Evolutionary conservation across 306 rosid species (phyloP).

Genomic region (Citrullus mucosospermus): DNA sequence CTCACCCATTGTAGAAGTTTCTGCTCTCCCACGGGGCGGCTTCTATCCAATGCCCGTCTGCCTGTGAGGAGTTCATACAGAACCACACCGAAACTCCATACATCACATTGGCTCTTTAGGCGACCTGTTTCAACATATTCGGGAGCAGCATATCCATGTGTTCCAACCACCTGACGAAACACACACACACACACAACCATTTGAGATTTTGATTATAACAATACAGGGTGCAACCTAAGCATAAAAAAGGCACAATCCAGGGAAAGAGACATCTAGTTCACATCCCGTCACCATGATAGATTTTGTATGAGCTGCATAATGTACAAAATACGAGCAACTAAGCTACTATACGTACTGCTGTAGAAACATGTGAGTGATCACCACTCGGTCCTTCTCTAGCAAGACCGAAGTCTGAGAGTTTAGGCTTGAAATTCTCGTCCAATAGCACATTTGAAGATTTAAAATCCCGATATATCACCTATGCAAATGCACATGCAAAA

Average conservation of each 20-base stretch:
- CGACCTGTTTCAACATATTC: slow-evolving; percentile 83
- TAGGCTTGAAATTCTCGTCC: slow-evolving; percentile 55
- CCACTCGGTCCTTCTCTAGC: slow-evolving; percentile 96
- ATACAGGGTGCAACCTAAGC: neutral
- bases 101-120: slow-evolving; percentile 48
- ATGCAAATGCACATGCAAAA: slow-evolving; percentile 2
- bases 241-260: neutral
- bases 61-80: slow-evolving; percentile 90
- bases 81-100: slow-evolving; percentile 94
- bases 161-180: slow-evolving; percentile 70
- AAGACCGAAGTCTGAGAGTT: slow-evolving; percentile 96
- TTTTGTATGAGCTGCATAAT: neutral
- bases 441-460: slow-evolving; percentile 79
- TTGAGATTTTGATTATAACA: neutral
- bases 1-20: slow-evolving; percentile 78
- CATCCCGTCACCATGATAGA: neutral
- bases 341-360: slow-evolving; percentile 46
- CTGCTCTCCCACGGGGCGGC: slow-evolving; percentile 40
- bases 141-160: slow-evolving; percentile 91
- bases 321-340: neutral
- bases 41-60: slow-evolving; percentile 50
- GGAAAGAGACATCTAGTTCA: neutral
- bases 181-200: neutral
- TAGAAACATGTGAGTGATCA: slow-evolving; percentile 75
- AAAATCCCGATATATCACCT: slow-evolving; percentile 96